Evolutionary conservation across 1,284 basidiomycete species (phyloP), one percentile per base, ranked within the genome.

Genomic region (Rhodotorula sp.): DNA sequence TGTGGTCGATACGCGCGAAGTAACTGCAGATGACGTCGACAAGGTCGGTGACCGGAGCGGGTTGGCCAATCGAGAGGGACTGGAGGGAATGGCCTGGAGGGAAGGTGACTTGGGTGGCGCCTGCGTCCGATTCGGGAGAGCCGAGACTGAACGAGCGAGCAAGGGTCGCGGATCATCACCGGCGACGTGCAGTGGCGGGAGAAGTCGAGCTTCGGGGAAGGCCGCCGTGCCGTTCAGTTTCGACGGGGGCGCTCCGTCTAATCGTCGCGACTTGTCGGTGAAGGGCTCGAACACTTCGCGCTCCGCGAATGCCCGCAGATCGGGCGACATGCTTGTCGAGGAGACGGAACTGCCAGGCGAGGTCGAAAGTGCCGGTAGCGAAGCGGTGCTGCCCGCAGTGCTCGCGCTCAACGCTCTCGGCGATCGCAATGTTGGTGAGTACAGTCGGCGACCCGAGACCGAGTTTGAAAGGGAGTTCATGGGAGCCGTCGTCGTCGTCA

Each of bases 391-490:
- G 46, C 43, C 46, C 6, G 39, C 31, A 16, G n/a, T 39, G 58
- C 29, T 62, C 47, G 21, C 46, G 34, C 39, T 47, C 15, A 46
- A 34, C 6, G 64, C 31, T 15, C 61, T 56, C 15, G 71, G 68
- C 3, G 58, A 31, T 14, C 71, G 62, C 8, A 64, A 23, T 3
- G 62, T 43, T 3, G 71, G 71, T 7, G 68, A 72, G 31, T 64
- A 68, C 2, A 72, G 29, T 6, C 61, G 65, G 1, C 71, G 68
- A 0, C 65, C 64, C 20, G 71, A 69, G n/a, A 68, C 67, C 29
- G 71, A 69, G 3, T 62, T 29, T 18, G 71, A 68, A 14, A 73
- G 71, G 46, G 69, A 60, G 14, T n/a, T 48, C 58, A 67, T 65
- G 46, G 68, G 64, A 6, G 64, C 54, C 26, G 67, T 23, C 34